Evolutionary conservation across 2,329 filamentous ascomycete species (phyloP).

Genomic region (Akanthomyces uredinophilus): DNA sequence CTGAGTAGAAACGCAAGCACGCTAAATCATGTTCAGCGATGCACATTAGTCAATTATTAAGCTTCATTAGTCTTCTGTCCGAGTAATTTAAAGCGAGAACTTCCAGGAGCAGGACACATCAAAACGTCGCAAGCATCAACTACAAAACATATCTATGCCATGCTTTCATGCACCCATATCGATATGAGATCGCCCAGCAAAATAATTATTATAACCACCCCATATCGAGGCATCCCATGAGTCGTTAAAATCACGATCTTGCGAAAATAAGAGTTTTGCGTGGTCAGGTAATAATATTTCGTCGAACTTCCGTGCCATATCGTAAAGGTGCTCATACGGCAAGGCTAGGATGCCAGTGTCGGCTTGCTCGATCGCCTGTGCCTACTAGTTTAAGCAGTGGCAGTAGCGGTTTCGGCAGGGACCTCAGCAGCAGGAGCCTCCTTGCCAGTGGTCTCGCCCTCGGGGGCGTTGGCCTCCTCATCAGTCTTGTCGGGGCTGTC

Average conservation of each 20-base stretch:
- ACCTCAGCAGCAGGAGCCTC: constrained; percentile 30
- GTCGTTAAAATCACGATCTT: constrained; percentile 6
- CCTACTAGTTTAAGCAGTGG: constrained; percentile 26
- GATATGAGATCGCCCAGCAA: constrained; percentile 14
- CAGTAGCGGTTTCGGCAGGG: constrained; percentile 19
- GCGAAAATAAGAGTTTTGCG: not conserved
- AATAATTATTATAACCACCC: constrained; percentile 17
- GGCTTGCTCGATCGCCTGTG: constrained; percentile 6
- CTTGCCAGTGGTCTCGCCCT: constrained; percentile 40
- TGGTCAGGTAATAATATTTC: constrained; percentile 29
- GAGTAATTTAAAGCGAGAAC: constrained; percentile 6
- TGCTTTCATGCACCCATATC: constrained; percentile 11
- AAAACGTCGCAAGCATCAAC: constrained; percentile 4
- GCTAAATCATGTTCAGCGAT: not conserved
- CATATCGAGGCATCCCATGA: constrained; percentile 7
- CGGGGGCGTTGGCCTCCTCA: constrained; percentile 68
- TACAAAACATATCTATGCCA: constrained; percentile 5
- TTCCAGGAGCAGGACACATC: constrained; percentile 2
- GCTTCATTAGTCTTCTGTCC: constrained; percentile 10
- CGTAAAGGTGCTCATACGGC: constrained; percentile 27
- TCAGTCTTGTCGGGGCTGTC: constrained; percentile 96
- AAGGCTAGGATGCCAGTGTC: constrained; percentile 9
- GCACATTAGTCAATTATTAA: constrained; percentile 3
- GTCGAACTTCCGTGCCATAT: constrained; percentile 36
- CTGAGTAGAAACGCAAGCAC: not conserved